Conservation (phyloP, 257 asterid genomes). For the Mentha longifolia region DNA sequence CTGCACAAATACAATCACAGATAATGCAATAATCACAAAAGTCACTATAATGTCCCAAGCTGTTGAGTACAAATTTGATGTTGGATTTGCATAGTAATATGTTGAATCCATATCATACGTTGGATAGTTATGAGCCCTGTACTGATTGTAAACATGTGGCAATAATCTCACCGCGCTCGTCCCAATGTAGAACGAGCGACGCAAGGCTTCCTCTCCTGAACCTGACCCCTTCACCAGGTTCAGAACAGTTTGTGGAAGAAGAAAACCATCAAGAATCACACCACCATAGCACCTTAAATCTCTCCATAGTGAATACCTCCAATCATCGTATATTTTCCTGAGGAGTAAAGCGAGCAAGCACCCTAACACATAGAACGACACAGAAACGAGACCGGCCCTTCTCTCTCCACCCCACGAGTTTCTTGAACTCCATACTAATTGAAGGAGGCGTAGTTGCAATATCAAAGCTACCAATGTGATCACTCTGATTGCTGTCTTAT, state of each 20-base stretch:
- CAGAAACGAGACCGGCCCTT: constrained; percentile 29
- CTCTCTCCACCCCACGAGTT: constrained; percentile 39
- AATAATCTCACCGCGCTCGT: too few relatives aligned
- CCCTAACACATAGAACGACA: constrained; percentile 46
- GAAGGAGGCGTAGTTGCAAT: constrained; percentile 57
- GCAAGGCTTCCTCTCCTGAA: constrained; percentile 48
- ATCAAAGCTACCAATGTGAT: constrained; percentile 62
- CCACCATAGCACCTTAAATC: constrained; percentile 65
- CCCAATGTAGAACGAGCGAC: constrained; percentile 56
- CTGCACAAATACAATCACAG: too few relatives aligned
- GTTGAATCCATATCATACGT: too few relatives aligned
- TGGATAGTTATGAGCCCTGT: too few relatives aligned
- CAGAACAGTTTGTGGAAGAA: constrained; percentile 66
- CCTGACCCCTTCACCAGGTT: constrained; percentile 38
- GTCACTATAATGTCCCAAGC: too few relatives aligned
- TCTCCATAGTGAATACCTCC: constrained; percentile 37
- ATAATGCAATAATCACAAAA: too few relatives aligned
- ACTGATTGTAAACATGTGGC: too few relatives aligned
- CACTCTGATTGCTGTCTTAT: constrained; percentile 61
- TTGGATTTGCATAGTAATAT: too few relatives aligned
- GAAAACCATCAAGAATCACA: constrained; percentile 66
- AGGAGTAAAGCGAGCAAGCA: constrained; percentile 45
- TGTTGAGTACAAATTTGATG: too few relatives aligned
- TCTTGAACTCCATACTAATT: constrained; percentile 56
- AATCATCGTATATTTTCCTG: constrained; percentile 18